Conservation (phyloP, 1,139 yeast species). For the Saccharomycopsis hybrid region DNA sequence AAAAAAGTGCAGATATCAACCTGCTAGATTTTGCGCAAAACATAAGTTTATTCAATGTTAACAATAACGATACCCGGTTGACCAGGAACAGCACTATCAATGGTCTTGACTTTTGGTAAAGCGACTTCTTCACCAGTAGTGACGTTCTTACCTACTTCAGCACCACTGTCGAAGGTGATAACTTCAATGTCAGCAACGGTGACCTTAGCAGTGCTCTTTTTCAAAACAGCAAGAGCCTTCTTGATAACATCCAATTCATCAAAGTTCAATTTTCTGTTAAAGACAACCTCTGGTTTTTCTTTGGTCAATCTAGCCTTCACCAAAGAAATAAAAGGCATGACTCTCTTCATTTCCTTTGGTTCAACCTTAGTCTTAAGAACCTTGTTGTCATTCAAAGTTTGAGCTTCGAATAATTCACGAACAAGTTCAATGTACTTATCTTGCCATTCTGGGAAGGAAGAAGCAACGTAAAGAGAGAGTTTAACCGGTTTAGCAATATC, state of each 20-base stretch:
- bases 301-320: constrained; percentile 70
- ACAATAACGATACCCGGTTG: constrained; percentile 63
- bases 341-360: constrained; percentile 84
- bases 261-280: constrained; percentile 80
- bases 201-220: constrained; percentile 61
- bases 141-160: constrained; percentile 55
- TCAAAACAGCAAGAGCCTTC: constrained; percentile 46
- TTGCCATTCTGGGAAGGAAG: constrained; percentile 96
- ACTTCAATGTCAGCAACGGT: constrained; percentile 52
- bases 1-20: too few relatives aligned
- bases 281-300: constrained; percentile 69
- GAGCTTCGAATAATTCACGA: constrained; percentile 65
- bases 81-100: constrained; percentile 88
- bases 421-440: constrained; percentile 79
- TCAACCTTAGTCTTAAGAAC: constrained; percentile 51
- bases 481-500: constrained; percentile 69
- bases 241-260: constrained; percentile 67
- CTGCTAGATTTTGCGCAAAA: too few relatives aligned
- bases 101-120: constrained; percentile 54
- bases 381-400: constrained; percentile 54
- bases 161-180: constrained; percentile 53
- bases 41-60: not conserved
- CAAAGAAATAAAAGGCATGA: constrained; percentile 92
- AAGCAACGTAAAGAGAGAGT: constrained; percentile 65
- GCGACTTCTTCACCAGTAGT: constrained; percentile 66